These are phyloP conservation scores for Rhododendron mucronatum DNA, from an alignment of 148 eudicot species.

Conservation along the genomic window DNA sequence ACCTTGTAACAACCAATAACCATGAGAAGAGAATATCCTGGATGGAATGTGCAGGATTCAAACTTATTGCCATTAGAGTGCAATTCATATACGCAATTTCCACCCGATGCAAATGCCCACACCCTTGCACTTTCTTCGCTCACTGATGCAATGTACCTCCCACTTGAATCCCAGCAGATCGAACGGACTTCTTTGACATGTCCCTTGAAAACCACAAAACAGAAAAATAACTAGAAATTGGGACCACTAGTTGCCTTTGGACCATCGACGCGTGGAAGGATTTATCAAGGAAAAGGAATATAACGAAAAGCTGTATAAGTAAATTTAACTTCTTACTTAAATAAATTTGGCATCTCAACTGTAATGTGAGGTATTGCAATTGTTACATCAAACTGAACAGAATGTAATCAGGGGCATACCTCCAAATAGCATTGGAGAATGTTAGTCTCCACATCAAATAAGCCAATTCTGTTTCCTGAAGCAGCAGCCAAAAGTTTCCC, in stretches of 20 bases:
- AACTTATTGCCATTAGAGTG: constrained; percentile 31
- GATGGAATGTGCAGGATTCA: constrained; percentile 49
- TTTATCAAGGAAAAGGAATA: background rate
- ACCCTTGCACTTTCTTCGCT: constrained; percentile 42
- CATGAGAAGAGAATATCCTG: constrained; percentile 24
- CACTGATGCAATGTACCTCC: constrained; percentile 40
- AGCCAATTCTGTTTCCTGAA: background rate
- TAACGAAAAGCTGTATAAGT: background rate
- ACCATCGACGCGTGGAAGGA: background rate
- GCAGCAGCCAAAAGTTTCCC: constrained; percentile 11
- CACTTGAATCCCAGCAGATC: constrained; percentile 48
- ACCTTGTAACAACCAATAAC: constrained; percentile 49
- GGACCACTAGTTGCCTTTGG: background rate
- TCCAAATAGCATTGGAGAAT: background rate
- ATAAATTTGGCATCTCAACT: background rate
- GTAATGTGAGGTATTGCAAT: background rate
- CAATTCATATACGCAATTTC: constrained; percentile 31
- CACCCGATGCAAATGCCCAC: constrained; percentile 36
- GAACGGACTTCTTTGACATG: constrained; percentile 37
- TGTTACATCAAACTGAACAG: background rate
- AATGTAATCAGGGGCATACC: constrained; percentile 1
- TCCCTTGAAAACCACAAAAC: constrained; percentile 26
- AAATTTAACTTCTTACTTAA: background rate
- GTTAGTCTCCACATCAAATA: constrained; percentile 11
- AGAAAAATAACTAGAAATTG: background rate